Base-by-base conservation (phyloP, 2,329 filamentous ascomycete genomes). In the Coccinonectria pachysandricola region DNA sequence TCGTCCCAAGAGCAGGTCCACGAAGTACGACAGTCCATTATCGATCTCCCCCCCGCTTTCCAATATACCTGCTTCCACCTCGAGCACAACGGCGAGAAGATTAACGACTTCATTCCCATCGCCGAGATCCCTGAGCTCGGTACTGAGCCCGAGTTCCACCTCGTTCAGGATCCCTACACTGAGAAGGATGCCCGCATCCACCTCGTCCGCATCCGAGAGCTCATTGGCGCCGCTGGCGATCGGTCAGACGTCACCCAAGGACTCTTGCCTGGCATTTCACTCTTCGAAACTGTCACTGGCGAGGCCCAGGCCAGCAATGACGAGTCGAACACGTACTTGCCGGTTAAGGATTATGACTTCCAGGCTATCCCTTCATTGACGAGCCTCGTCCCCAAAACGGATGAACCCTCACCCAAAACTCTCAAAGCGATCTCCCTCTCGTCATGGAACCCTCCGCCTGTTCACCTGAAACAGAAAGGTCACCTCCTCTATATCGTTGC, bases 1-100 rank as follows among this genome's bases (percentile, higher is more conserved):
- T 88, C 85, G 21, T 79, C 79, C 40, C 82, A 94, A 65, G 92
- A 98, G 61, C 88, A 95, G 56, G 79, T 96, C 35, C 91, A 96
- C 59, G 91, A 98, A 65, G 78, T 98, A 45, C 83, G 91, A 42
- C 91, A 96, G 60, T 88, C 87, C 36, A 82, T 98, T 53, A 86
- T 95, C 60, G 91, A 98, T 59, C 71, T 86, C 25, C 91, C 91
- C 5, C 71, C 79, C 34, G 92, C 88, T 26, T 91, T 95, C 62
- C 86, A 93, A 58, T 95, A 95, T 64, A 93, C 91, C 27, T 98
- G 91, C 67, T 98, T 98, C 65, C 91, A 98, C 60, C 76, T 98
- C 46, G 87, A 96, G 61, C 78, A 87, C 61, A 78, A 83, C 33
- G 84, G 85, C 42, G 66, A 82, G 57, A 80, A 82, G 40, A 79